Evolutionary conservation across 148 eudicot genomes (phyloP).

Genomic region (Silene latifolia): DNA sequence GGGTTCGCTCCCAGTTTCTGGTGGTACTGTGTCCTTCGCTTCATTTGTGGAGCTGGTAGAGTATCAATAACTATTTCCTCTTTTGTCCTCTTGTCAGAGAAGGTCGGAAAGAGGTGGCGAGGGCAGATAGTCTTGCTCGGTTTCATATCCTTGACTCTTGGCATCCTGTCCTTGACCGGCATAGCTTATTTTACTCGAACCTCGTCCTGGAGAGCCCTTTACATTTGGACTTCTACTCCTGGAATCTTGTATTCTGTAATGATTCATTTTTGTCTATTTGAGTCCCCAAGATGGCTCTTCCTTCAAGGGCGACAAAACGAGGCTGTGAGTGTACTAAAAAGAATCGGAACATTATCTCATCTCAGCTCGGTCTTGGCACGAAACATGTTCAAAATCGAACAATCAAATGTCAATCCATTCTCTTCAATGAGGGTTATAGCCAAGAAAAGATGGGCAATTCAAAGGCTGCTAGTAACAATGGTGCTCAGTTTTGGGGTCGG

Average conservation of each 20-base stretch:
- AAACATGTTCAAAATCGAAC: slow-evolving; percentile 2
- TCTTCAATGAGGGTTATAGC: slow-evolving; percentile 17
- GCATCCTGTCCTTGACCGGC: slow-evolving; percentile 17
- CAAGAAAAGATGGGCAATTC: slow-evolving; percentile 27
- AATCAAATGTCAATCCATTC: slow-evolving; percentile 15
- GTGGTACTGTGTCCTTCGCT: slow-evolving; percentile 20
- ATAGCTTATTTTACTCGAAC: slow-evolving; percentile 18
- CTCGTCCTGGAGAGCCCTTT: slow-evolving; percentile 27
- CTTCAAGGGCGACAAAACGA: slow-evolving; percentile 14
- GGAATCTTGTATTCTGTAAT: slow-evolving; percentile 12
- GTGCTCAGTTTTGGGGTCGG: slow-evolving; percentile 30
- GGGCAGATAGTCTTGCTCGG: slow-evolving; percentile 24
- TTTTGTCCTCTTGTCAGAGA: slow-evolving; percentile 23
- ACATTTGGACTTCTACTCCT: slow-evolving; percentile 29
- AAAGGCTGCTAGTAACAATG: slow-evolving; percentile 18
- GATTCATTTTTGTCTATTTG: slow-evolving; percentile 17
- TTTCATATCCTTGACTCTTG: slow-evolving; percentile 15
- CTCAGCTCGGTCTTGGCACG: background rate
- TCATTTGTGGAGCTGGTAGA: slow-evolving; percentile 24
- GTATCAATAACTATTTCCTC: slow-evolving; percentile 25
- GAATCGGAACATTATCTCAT: slow-evolving; percentile 16
- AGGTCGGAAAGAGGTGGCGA: slow-evolving; percentile 24
- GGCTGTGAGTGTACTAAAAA: slow-evolving; percentile 13
- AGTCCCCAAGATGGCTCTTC: slow-evolving; percentile 34
- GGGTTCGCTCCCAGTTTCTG: slow-evolving; percentile 27